Conservation (phyloP, 441 rosid genomes). For the Brassica balearica region DNA sequence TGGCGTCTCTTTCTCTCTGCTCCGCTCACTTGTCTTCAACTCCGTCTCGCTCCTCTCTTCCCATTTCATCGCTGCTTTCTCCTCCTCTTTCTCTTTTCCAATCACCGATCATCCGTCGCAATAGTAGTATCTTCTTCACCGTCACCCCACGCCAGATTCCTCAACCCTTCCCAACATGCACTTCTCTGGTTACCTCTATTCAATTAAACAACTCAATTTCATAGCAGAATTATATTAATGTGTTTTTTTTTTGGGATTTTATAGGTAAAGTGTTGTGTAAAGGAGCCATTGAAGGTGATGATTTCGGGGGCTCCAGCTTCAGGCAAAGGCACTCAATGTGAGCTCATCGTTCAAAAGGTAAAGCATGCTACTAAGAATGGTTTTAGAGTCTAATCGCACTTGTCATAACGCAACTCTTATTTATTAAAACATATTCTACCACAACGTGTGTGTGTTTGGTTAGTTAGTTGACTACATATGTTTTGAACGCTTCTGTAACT, state of each 20-base stretch:
- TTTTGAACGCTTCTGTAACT: background rate
- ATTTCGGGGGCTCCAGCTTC: conserved; percentile 95
- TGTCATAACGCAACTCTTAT: background rate
- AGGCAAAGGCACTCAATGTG: conserved; percentile 96
- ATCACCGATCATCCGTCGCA: conserved; percentile 16
- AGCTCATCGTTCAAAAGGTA: conserved; percentile 81
- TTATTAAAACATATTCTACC: background rate
- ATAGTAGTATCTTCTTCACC: conserved; percentile 27
- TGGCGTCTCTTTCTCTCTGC: conserved; percentile 42
- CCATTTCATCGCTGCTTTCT: conserved; percentile 42
- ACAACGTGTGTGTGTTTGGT: background rate
- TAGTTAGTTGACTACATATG: background rate
- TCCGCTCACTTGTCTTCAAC: conserved; percentile 30
- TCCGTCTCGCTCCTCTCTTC: conserved; percentile 28
- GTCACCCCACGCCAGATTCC: conserved; percentile 6
- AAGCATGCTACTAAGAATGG: background rate
- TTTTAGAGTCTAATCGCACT: background rate
- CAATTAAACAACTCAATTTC: conserved; percentile 17
- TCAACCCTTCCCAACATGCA: background rate
- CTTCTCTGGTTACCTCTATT: conserved; percentile 24
- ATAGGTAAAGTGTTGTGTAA: conserved; percentile 58
- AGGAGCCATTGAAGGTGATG: conserved; percentile 86
- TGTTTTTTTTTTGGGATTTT: conserved; percentile 33
- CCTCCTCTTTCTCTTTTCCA: conserved; percentile 23
- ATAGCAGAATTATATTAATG: background rate